These are phyloP conservation scores for Begonia peltatifolia DNA, from an alignment of 306 rosid genomes.

Conservation along the genomic window DNA sequence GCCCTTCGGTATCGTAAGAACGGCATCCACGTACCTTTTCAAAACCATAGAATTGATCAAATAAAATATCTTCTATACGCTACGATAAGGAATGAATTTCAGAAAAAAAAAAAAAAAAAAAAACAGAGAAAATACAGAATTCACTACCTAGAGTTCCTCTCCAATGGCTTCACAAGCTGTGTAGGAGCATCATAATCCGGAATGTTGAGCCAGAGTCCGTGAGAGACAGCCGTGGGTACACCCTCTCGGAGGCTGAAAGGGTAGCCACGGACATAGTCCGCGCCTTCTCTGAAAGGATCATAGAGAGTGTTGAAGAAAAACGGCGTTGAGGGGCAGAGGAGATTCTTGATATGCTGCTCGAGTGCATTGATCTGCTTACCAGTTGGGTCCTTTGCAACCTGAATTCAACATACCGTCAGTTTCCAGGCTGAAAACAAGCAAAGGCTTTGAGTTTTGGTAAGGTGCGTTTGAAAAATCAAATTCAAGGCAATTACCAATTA, in stretches of 20 bases:
- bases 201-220: constrained; percentile 90
- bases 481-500: too few species aligned
- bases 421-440: neutral
- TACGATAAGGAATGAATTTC: neutral
- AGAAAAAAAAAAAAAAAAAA: neutral
- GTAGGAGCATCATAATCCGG: constrained; percentile 93
- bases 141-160: constrained; percentile 65
- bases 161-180: constrained; percentile 80
- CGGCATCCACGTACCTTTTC: constrained; percentile 44
- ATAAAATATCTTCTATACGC: neutral
- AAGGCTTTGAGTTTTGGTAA: too few species aligned
- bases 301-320: constrained; percentile 45
- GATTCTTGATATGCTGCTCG: constrained; percentile 46
- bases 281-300: constrained; percentile 66
- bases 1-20: constrained; percentile 47
- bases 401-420: neutral
- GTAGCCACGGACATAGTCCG: constrained; percentile 83
- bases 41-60: neutral
- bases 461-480: too few species aligned
- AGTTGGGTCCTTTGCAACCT: constrained; percentile 45
- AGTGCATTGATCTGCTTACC: constrained; percentile 33
- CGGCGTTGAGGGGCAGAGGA: constrained; percentile 44
- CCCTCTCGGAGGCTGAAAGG: constrained; percentile 88
- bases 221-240: constrained; percentile 68
- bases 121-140: neutral